These are phyloP conservation scores for Fusarium protoensiforme DNA, from an alignment of 2,329 filamentous ascomycete genomes.

Conservation along the genomic window DNA sequence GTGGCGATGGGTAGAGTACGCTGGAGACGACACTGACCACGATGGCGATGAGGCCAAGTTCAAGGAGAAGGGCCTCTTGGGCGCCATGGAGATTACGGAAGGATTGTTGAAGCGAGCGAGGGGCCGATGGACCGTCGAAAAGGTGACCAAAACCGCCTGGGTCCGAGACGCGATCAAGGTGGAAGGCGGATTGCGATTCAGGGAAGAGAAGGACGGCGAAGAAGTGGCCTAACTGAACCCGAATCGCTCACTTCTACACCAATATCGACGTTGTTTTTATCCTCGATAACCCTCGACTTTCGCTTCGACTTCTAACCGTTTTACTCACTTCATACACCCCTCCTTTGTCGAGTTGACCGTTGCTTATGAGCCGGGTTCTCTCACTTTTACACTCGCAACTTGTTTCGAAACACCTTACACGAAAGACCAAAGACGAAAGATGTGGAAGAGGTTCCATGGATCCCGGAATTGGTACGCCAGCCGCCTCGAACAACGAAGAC, in stretches of 20 bases:
- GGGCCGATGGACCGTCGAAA: constrained; percentile 79
- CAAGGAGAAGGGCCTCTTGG: constrained; percentile 72
- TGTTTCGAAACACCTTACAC: constrained; percentile 10
- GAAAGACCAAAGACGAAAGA: constrained; percentile 5
- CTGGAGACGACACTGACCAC: constrained; percentile 87
- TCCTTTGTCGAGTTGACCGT: not conserved
- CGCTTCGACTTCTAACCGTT: not conserved
- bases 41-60: constrained; percentile 73
- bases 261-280: not conserved
- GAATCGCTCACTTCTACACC: not conserved
- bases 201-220: constrained; percentile 68
- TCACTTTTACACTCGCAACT: constrained; percentile 18
- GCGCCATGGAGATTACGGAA: constrained; percentile 85
- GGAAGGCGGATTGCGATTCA: constrained; percentile 68
- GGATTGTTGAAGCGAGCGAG: constrained; percentile 84
- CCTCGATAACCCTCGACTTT: not conserved
- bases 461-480: constrained; percentile 2
- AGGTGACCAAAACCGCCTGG: constrained; percentile 80
- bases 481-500: constrained; percentile 12
- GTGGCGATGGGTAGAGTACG: constrained; percentile 93
- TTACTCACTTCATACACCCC: constrained; percentile 5
- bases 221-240: constrained; percentile 53
- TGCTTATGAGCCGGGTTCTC: not conserved
- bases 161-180: constrained; percentile 79
- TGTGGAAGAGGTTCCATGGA: constrained; percentile 1